Conservation (phyloP, 331 rosid species). For the Stylosanthes scabra region DNA sequence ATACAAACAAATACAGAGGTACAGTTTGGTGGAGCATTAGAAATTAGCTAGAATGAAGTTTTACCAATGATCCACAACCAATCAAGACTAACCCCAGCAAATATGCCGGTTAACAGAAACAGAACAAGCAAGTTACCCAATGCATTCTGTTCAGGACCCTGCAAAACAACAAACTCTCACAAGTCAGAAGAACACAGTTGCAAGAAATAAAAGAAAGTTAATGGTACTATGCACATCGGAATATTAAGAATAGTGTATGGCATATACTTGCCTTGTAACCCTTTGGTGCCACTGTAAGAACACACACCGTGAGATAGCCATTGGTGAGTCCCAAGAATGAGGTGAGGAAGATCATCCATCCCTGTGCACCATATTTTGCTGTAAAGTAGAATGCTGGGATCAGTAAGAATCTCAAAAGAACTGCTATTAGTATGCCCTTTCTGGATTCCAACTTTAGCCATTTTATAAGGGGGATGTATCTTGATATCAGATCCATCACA, state of each 20-base stretch:
- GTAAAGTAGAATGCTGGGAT: slow-evolving; percentile 82
- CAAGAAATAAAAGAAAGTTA: too few species aligned
- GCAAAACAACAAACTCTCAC: slow-evolving; percentile 22
- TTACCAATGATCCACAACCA: slow-evolving; percentile 90
- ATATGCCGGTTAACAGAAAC: slow-evolving; percentile 62
- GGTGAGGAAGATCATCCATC: slow-evolving; percentile 80
- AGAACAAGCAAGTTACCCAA: slow-evolving; percentile 82
- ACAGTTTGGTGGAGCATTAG: slow-evolving; percentile 16
- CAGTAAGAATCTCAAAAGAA: slow-evolving; percentile 56
- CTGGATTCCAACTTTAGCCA: slow-evolving; percentile 74
- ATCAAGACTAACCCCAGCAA: slow-evolving; percentile 68
- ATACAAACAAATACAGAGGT: too few species aligned
- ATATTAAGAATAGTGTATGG: neutral
- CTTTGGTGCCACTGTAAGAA: slow-evolving; percentile 76
- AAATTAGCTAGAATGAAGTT: slow-evolving; percentile 29
- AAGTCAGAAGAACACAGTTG: neutral
- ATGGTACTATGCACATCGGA: neutral
- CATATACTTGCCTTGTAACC: slow-evolving; percentile 66
- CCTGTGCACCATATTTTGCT: slow-evolving; percentile 78
- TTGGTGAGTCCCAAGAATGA: slow-evolving; percentile 81
- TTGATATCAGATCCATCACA: slow-evolving; percentile 60
- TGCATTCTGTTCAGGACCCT: slow-evolving; percentile 97
- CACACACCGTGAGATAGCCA: slow-evolving; percentile 88
- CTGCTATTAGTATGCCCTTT: slow-evolving; percentile 56
- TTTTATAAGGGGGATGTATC: slow-evolving; percentile 73